phyloP scores from a whole-genome alignment of 2,329 filamentous ascomycete genomes.

The Sporothrix variecibatus region DNA sequence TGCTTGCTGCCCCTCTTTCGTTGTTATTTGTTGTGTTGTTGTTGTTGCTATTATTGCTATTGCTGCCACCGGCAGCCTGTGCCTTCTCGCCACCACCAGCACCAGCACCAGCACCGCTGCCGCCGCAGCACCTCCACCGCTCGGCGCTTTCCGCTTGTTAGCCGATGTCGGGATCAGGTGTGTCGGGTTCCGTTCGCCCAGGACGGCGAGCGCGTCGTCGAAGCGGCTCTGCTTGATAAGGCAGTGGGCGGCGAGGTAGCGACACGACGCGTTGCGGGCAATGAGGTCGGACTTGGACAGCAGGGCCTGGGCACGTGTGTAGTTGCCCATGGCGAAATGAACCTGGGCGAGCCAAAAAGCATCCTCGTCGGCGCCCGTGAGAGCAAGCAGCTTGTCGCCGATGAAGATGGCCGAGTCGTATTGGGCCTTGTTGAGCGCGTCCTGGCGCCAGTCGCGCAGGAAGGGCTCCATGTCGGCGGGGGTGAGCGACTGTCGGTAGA shows the following conservation, averaged over 20 bases:
- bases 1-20: constrained; percentile 41
- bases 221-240: constrained; percentile 89
- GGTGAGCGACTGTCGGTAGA: neutral
- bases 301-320: constrained; percentile 85
- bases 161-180: constrained; percentile 72
- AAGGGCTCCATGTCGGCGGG: constrained; percentile 76
- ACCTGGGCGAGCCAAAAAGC: constrained; percentile 98
- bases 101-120: neutral
- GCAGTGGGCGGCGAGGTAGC: constrained; percentile 91
- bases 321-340: constrained; percentile 94
- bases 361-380: constrained; percentile 91
- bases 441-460: constrained; percentile 90
- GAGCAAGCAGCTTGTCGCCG: constrained; percentile 90
- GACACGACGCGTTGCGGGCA: constrained; percentile 78
- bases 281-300: constrained; percentile 83
- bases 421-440: constrained; percentile 93
- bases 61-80: neutral
- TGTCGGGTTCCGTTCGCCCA: constrained; percentile 92
- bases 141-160: constrained; percentile 65
- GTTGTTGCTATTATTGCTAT: neutral
- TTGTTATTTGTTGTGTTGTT: neutral
- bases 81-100: neutral
- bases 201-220: constrained; percentile 80
- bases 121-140: constrained; percentile 38
- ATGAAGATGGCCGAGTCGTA: constrained; percentile 97